Evolutionary conservation across 257 asterid genomes (phyloP), one percentile per base, ranked within the genome.

Genomic region (Lantana camara): DNA sequence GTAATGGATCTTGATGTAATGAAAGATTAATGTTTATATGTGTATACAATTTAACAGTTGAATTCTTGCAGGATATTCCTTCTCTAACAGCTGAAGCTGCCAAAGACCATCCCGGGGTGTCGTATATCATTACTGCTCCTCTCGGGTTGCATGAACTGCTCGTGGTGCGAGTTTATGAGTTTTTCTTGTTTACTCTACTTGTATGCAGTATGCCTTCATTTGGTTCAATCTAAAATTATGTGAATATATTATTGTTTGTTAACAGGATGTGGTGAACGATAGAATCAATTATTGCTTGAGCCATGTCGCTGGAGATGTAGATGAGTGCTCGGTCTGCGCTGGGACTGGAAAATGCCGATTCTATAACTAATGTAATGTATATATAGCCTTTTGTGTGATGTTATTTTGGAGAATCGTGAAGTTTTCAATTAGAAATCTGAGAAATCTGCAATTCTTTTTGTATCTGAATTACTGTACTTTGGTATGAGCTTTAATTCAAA

Each of bases 61-160:
- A 17, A 22, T 60, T 57, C 54, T 59, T 69, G 45, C 82, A 93
- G 95, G 99, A 90, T 68, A 94, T 88, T 63, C 97, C 97, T 50
- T 75, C 89, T 73, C 79, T 94, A 69, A 72, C 96, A 10, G 96
- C 97, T 47, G 97, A 86, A 79, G 99, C 97, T 60, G 99, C 99
- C 21, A 84, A 84, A 80, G 91, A 88, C 45, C 96, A 94, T 71
- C 96, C 89, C 2, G 96, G 90, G 64, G 83, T 94, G 16, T 76
- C 97, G 9, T 94, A 86, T 71, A 46, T 90, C 34, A 61, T 94
- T 59, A 84, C 93, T 47, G 91, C 97, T 8, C 95, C 97, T 37
- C 90, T 94, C 49, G 99, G 99, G 60, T 77, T 84, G 63, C 99
- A 90, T 37, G 89, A 86, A 57, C 77, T 72, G 49, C 95, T 90